Evolutionary conservation across 208 protist genomes (phyloP), one percentile per base, ranked within the genome.

Genomic region (Vickermania ingenoplastis): DNA sequence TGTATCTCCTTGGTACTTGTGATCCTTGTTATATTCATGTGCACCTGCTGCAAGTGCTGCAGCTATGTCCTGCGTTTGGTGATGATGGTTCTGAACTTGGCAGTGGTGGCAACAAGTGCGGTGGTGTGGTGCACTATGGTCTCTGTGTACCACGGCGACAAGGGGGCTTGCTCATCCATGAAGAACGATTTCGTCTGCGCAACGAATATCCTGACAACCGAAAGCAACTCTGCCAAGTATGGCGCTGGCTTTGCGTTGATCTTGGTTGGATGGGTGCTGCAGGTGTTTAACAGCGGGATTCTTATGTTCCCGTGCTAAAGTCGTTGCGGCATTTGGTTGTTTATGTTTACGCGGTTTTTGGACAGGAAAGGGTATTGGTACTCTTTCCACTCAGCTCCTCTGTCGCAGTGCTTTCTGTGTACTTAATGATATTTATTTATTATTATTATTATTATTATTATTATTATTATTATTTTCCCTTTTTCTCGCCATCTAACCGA

Each of bases 81-180:
- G 24, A 41, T 60, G 1, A 53, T 3, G 21, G 1, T 63, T 1
- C 27, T 69, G 48, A 57, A 28, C 7, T 29, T 56, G 1, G 7
- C 53, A 13, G 1, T 28, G 0, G 62, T 69, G 7, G 27, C 56
- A 23, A 63, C 57, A 23, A 29, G 57, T 1, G 0, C 25, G 22
- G 13, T 69, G 3, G 64, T 63, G 13, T 69, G 64, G 64, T 31
- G 17, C 49, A 14, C 30, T 0, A 69, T 69, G 64, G 64, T 55
- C 1, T 1, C 57, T 24, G 3, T 26, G 22, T 69, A 69, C 57
- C 45, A 69, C 29, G 27, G n/a, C 1, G 11, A 30, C 0, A 28
- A 57, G 22, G 22, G 13, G 24, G 27, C 24, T 3, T 68, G 64
- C 57, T 0, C 25, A 0, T 3, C 50, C 23, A 5, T 54, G 21